These are phyloP conservation scores for Boletellus ananiceps DNA, from an alignment of 768 basidiomycete genomes.

Conservation along the genomic window DNA sequence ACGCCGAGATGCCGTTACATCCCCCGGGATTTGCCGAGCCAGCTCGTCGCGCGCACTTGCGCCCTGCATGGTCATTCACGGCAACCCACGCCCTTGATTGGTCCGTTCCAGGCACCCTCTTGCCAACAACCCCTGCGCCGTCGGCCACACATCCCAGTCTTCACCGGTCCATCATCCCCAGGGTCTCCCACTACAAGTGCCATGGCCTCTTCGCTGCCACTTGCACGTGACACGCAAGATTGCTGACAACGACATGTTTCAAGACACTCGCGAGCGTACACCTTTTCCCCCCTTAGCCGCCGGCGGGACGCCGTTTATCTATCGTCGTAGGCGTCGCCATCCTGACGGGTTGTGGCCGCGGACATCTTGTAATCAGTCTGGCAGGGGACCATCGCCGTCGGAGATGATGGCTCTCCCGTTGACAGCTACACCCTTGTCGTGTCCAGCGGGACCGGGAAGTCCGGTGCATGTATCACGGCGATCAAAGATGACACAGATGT, in stretches of 20 bases:
- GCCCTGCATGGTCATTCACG: too few species aligned
- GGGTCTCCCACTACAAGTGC: constrained; percentile 86
- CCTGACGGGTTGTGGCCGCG: neutral
- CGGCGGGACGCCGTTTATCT: too few species aligned
- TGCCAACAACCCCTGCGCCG: too few species aligned
- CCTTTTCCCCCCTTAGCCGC: too few species aligned
- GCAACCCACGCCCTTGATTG: too few species aligned
- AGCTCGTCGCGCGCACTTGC: constrained; percentile 19
- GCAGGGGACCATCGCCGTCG: constrained; percentile 60
- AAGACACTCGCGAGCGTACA: too few species aligned
- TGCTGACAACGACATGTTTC: constrained; percentile 54
- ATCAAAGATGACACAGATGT: constrained; percentile 63
- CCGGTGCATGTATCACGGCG: constrained; percentile 64
- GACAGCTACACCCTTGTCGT: constrained; percentile 81
- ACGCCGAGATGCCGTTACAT: constrained; percentile 87
- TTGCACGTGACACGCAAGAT: constrained; percentile 71
- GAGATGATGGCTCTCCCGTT: constrained; percentile 42
- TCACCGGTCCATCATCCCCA: constrained; percentile 65
- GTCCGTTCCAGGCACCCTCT: too few species aligned
- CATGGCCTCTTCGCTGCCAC: too few species aligned
- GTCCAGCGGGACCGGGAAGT: constrained; percentile 52
- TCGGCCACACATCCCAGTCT: too few species aligned
- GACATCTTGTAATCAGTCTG: constrained; percentile 21
- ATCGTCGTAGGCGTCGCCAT: constrained; percentile 59
- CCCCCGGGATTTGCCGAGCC: constrained; percentile 64